A percentile compares a stretch with the other conserved stretches of the same genome.
phyloP scores from a whole-genome alignment of 805 yeast genomes.

The Zygosaccharomyces rouxii region DNA sequence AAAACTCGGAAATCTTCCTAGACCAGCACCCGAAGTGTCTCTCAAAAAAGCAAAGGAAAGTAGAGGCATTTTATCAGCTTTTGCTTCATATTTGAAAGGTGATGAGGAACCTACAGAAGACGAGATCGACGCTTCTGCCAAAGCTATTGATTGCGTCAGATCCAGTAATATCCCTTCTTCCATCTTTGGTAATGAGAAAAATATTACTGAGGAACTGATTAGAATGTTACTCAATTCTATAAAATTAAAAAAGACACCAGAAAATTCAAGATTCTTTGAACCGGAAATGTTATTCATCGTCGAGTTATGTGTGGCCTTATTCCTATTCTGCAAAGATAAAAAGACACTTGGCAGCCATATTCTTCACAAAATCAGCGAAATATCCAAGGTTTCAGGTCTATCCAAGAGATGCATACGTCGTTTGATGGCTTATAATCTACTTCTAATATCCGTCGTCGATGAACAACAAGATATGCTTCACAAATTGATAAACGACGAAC shows the following conservation, averaged over 20 bases:
- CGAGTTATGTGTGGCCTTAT: constrained; percentile 38
- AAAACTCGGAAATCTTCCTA: constrained; percentile 50
- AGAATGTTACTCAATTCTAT: constrained; percentile 35
- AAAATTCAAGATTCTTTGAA: constrained; percentile 41
- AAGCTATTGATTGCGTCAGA: constrained; percentile 77
- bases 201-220: constrained; percentile 32
- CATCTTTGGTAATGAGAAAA: constrained; percentile 45
- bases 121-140: constrained; percentile 79
- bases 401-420: constrained; percentile 32
- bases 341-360: constrained; percentile 24
- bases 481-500: constrained; percentile 26
- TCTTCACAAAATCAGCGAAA: constrained; percentile 17
- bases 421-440: constrained; percentile 38
- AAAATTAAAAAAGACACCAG: constrained; percentile 33
- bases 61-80: constrained; percentile 82
- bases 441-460: constrained; percentile 27
- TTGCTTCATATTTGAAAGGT: constrained; percentile 88
- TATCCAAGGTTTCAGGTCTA: constrained; percentile 16
- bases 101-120: constrained; percentile 95
- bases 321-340: constrained; percentile 33
- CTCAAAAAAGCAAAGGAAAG: constrained; percentile 60
- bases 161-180: constrained; percentile 59
- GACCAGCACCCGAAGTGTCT: constrained; percentile 61
- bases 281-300: constrained; percentile 45
- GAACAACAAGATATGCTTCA: constrained; percentile 23